These are phyloP conservation scores for Phyllosticta ampelicida DNA, from an alignment of 2,329 filamentous ascomycete genomes.

Conservation along the genomic window DNA sequence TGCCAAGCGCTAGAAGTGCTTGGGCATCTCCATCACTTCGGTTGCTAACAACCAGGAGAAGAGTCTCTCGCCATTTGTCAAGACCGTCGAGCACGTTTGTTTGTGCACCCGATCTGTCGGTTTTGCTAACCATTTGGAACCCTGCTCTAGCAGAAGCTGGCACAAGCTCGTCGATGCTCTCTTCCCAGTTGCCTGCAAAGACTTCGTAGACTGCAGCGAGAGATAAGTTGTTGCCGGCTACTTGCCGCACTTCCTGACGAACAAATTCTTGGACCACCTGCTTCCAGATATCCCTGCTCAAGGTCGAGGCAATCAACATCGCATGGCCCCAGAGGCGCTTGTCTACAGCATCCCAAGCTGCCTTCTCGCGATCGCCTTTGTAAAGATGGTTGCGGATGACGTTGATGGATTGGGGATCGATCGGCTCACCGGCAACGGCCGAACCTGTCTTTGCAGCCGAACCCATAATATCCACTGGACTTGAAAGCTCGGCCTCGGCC, in stretches of 20 bases:
- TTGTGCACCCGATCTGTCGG: conserved; percentile 47
- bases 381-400: conserved; percentile 64
- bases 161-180: conserved; percentile 91
- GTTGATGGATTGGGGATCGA: conserved; percentile 59
- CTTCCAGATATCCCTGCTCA: conserved; percentile 67
- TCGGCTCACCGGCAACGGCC: conserved; percentile 46
- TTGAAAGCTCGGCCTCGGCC: conserved; percentile 12
- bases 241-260: conserved; percentile 80
- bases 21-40: conserved; percentile 68
- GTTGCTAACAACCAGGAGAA: conserved; percentile 78
- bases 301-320: conserved; percentile 76
- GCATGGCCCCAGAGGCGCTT: conserved; percentile 94
- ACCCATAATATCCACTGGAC: conserved; percentile 17
- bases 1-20: conserved; percentile 70
- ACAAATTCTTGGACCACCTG: conserved; percentile 94
- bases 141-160: conserved; percentile 86
- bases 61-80: conserved; percentile 87
- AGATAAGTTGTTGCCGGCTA: conserved; percentile 70
- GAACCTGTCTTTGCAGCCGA: conserved; percentile 21
- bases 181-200: conserved; percentile 85
- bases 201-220: conserved; percentile 88
- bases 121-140: conserved; percentile 79
- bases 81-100: conserved; percentile 73
- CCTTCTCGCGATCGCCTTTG: conserved; percentile 75
- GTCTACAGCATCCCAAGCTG: conserved; percentile 87